Percentiles rank a stretch among this genome's conserved stretches.
These are phyloP conservation scores for Teratosphaeria pseudoeucalypti DNA, from an alignment of 2,329 filamentous ascomycete genomes.

Conservation along the genomic window DNA sequence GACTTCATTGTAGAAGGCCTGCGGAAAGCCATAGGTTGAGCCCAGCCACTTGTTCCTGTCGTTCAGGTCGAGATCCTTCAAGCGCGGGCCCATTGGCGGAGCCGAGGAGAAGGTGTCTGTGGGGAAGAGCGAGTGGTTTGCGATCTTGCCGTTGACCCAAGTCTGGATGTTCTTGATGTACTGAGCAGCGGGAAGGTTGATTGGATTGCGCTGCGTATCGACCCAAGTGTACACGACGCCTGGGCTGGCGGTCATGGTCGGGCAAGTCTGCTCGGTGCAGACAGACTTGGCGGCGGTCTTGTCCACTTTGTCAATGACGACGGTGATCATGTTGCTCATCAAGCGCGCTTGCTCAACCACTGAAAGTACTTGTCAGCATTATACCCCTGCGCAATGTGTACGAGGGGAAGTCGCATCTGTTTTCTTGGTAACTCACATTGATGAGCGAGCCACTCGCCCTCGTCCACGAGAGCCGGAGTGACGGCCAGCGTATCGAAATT, in stretches of 20 bases:
- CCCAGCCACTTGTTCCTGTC: slow-evolving; percentile 68
- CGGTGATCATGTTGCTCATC: slow-evolving; percentile 77
- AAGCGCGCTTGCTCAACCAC: slow-evolving; percentile 89
- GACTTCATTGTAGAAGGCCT: slow-evolving; percentile 58
- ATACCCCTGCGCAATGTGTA: neutral
- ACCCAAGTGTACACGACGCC: slow-evolving; percentile 82
- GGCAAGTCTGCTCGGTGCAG: slow-evolving; percentile 75
- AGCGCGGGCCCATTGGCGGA: slow-evolving; percentile 36
- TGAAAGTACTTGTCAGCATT: slow-evolving; percentile 27
- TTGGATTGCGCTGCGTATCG: slow-evolving; percentile 74
- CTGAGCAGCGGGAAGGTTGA: slow-evolving; percentile 83
- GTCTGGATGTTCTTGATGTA: slow-evolving; percentile 95
- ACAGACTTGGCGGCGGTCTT: slow-evolving; percentile 62
- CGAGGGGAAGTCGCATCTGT: neutral
- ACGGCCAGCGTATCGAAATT: slow-evolving; percentile 96
- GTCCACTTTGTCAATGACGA: slow-evolving; percentile 71
- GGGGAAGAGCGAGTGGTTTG: slow-evolving; percentile 81
- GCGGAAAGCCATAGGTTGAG: slow-evolving; percentile 65
- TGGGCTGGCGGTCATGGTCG: slow-evolving; percentile 89
- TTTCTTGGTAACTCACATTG: slow-evolving; percentile 54
- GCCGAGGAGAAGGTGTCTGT: slow-evolving; percentile 66
- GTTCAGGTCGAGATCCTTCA: slow-evolving; percentile 22
- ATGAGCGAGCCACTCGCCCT: slow-evolving; percentile 91
- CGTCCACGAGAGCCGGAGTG: slow-evolving; percentile 83
- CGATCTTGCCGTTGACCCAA: slow-evolving; percentile 94